A percentile compares a stretch with the other conserved stretches of the same genome.
These are phyloP conservation scores for Hansenula anomala DNA, from an alignment of 1,139 yeast genomes.

Conservation along the genomic window DNA sequence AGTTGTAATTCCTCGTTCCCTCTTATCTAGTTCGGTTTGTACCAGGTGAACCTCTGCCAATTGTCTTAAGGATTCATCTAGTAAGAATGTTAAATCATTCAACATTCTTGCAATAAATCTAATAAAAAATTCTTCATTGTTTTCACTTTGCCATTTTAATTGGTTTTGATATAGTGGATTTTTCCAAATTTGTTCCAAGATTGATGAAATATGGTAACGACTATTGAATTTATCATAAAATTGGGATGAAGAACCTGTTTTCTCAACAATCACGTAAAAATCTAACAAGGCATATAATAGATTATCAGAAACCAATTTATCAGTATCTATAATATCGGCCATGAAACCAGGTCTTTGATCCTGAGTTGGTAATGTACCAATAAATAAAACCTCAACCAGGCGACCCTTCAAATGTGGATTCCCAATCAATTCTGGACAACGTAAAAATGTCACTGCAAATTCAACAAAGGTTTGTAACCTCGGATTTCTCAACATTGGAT, in stretches of 20 bases:
- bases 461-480: conserved; percentile 62
- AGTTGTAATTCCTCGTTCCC: conserved; percentile 36
- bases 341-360: conserved; percentile 72
- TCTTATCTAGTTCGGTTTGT: conserved; percentile 50
- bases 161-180: conserved; percentile 63
- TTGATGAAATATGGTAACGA: conserved; percentile 79
- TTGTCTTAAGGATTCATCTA: conserved; percentile 87
- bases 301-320: conserved; percentile 59
- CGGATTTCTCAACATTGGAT: conserved; percentile 52
- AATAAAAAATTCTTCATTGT: conserved; percentile 76
- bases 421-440: conserved; percentile 83
- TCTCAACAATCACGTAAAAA: conserved; percentile 91
- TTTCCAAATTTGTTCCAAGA: conserved; percentile 82
- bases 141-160: conserved; percentile 59
- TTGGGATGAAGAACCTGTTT: conserved; percentile 93
- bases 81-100: conserved; percentile 85
- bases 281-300: conserved; percentile 79
- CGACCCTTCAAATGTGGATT: conserved; percentile 92
- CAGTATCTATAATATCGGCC: conserved; percentile 57
- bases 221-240: conserved; percentile 94
- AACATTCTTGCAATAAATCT: conserved; percentile 91
- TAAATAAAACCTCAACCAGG: conserved; percentile 73
- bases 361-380: conserved; percentile 60
- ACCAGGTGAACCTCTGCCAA: conserved; percentile 71
- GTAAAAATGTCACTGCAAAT: conserved; percentile 64